phyloP scores from a whole-genome alignment of 2,329 filamentous ascomycete species.

The Gnomoniopsis smithogilvyi region DNA sequence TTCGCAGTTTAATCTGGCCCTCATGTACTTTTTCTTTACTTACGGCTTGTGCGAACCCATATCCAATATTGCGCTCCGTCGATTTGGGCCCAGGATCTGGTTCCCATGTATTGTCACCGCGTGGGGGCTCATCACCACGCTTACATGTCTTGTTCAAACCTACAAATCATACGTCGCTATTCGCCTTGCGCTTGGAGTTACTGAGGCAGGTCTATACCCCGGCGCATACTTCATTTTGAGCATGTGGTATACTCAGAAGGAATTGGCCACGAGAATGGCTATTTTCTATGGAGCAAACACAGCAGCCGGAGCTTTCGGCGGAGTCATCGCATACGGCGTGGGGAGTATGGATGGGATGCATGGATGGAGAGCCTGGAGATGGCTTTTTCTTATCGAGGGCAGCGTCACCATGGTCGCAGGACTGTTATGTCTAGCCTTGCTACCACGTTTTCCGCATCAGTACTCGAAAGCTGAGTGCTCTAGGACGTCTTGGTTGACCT shows the following conservation, averaged over 20 bases:
- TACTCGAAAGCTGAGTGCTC: too few relatives aligned
- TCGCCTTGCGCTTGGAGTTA: constrained; percentile 21
- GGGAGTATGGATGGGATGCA: constrained; percentile 29
- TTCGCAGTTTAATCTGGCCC: constrained; percentile 25
- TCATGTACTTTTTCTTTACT: constrained; percentile 30
- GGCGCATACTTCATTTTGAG: constrained; percentile 23
- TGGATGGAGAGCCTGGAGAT: constrained; percentile 33
- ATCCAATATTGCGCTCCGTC: constrained; percentile 29
- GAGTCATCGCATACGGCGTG: constrained; percentile 35
- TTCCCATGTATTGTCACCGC: constrained; percentile 19
- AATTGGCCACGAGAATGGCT: constrained; percentile 20
- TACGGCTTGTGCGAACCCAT: constrained; percentile 21
- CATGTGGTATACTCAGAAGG: constrained; percentile 23
- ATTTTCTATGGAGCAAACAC: constrained; percentile 31
- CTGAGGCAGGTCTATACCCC: constrained; percentile 24
- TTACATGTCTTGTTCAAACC: too few relatives aligned
- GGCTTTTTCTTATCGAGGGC: constrained; percentile 36
- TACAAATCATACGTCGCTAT: too few relatives aligned
- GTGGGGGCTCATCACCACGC: constrained; percentile 17
- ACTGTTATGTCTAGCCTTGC: constrained; percentile 18
- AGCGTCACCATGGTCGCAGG: constrained; percentile 30
- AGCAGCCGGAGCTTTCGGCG: constrained; percentile 32
- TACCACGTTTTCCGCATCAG: too few relatives aligned
- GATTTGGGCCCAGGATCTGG: constrained; percentile 34
- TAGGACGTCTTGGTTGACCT: too few relatives aligned